phyloP scores from a whole-genome alignment of 352 stramenopile species.

The Phytophthora meadii region DNA sequence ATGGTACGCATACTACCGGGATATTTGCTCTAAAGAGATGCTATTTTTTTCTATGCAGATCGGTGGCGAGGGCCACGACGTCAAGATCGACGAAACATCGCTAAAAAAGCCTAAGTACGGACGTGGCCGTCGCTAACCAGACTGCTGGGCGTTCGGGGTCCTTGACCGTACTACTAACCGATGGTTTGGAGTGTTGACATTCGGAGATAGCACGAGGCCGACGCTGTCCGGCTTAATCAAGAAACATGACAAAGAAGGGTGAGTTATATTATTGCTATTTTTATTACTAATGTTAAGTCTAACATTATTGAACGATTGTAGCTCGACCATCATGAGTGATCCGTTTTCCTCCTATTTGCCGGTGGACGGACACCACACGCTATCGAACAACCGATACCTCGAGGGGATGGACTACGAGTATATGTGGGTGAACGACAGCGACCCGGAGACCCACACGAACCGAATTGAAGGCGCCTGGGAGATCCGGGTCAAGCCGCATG shows the following conservation, averaged over 20 bases:
- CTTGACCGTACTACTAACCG: neutral
- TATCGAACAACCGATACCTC: neutral
- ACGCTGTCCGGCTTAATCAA: neutral
- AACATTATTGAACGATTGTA: neutral
- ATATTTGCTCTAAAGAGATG: neutral
- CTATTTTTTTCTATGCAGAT: neutral
- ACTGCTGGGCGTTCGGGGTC: neutral
- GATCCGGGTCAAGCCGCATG: neutral
- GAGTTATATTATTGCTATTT: too few relatives aligned
- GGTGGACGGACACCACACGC: neutral
- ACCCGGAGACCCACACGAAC: constrained; percentile 1
- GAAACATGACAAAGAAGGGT: neutral
- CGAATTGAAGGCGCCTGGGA: neutral
- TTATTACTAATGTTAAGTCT: neutral
- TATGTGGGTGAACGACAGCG: neutral
- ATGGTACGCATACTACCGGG: neutral
- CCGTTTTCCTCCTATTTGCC: neutral
- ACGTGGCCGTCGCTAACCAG: neutral
- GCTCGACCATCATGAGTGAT: neutral
- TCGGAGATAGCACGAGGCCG: neutral
- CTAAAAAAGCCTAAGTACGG: neutral
- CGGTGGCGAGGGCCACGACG: neutral
- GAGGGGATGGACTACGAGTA: neutral
- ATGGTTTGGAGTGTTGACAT: neutral
- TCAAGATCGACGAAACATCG: neutral